Percentiles rank a stretch among this genome's conserved stretches.
Evolutionary conservation across 805 yeast genomes (phyloP).

Genomic region (Candida alai): DNA sequence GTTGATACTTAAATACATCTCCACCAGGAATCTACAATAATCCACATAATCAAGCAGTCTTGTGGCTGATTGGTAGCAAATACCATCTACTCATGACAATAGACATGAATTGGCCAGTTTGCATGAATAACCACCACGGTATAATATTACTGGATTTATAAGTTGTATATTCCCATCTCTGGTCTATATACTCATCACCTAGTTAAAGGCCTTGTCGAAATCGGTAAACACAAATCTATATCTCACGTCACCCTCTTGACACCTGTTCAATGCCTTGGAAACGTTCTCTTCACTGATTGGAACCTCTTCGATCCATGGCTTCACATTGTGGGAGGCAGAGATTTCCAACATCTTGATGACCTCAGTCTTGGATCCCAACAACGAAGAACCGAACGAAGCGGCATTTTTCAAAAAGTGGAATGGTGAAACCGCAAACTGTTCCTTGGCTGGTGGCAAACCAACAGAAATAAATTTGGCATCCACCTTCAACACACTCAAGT

Average conservation of each 20-base stretch:
- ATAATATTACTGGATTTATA: too few species aligned
- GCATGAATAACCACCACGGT: too few species aligned
- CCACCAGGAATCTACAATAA: too few species aligned
- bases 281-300: constrained; percentile 52
- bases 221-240: constrained; percentile 63
- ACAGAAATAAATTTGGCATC: constrained; percentile 59
- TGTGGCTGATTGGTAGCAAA: too few species aligned
- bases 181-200: constrained; percentile 1
- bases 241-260: constrained; percentile 53
- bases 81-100: too few species aligned
- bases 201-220: constrained; percentile 43
- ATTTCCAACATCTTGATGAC: constrained; percentile 62
- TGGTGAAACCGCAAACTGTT: constrained; percentile 45
- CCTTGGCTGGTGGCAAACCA: constrained; percentile 55
- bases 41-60: too few species aligned
- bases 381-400: constrained; percentile 53
- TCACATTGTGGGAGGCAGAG: constrained; percentile 55
- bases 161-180: too few species aligned
- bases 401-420: constrained; percentile 49
- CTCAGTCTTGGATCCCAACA: constrained; percentile 59
- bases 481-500: constrained; percentile 45
- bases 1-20: too few species aligned
- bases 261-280: constrained; percentile 51
- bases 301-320: constrained; percentile 61
- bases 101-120: too few species aligned